Percentiles rank a stretch among this genome's conserved stretches.
Evolutionary conservation across 768 basidiomycete species (phyloP).

Genomic region (Tylopilus plumbeoviolaceoides): DNA sequence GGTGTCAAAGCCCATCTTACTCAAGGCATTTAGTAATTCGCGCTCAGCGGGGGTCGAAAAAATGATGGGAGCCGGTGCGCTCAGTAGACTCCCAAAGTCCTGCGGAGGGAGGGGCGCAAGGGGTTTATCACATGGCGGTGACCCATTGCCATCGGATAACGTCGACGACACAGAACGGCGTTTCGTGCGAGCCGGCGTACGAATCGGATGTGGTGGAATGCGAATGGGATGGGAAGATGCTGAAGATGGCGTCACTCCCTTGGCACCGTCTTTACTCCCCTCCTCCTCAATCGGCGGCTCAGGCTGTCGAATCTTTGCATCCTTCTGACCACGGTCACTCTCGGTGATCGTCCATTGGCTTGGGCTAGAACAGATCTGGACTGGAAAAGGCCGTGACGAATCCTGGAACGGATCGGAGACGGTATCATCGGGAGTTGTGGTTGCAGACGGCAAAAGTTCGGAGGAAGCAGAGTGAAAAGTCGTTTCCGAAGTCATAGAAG

Average conservation of each 20-base stretch:
- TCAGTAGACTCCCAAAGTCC: slow-evolving; percentile 63
- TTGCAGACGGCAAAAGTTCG: slow-evolving; percentile 45
- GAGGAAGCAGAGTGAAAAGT: slow-evolving; percentile 55
- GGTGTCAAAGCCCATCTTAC: slow-evolving; percentile 81
- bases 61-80: slow-evolving; percentile 68
- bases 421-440: slow-evolving; percentile 54
- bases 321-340: slow-evolving; percentile 24
- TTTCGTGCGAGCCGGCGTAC: slow-evolving; percentile 94
- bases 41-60: slow-evolving; percentile 85
- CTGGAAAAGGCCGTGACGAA: slow-evolving; percentile 12
- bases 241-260: slow-evolving; percentile 8
- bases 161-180: slow-evolving; percentile 92
- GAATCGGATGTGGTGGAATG: slow-evolving; percentile 61
- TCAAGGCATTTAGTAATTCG: slow-evolving; percentile 70
- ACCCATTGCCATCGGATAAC: slow-evolving; percentile 58
- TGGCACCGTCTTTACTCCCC: background rate
- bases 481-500: slow-evolving; percentile 35
- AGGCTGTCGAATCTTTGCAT: slow-evolving; percentile 37
- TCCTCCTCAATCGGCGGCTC: slow-evolving; percentile 56
- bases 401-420: slow-evolving; percentile 41
- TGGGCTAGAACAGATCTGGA: slow-evolving; percentile 44
- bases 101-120: slow-evolving; percentile 37
- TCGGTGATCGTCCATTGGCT: slow-evolving; percentile 63
- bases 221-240: slow-evolving; percentile 23
- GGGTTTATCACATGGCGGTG: slow-evolving; percentile 46